Conservation (phyloP, 1,284 basidiomycete genomes). For the Ganoderma sinense region DNA sequence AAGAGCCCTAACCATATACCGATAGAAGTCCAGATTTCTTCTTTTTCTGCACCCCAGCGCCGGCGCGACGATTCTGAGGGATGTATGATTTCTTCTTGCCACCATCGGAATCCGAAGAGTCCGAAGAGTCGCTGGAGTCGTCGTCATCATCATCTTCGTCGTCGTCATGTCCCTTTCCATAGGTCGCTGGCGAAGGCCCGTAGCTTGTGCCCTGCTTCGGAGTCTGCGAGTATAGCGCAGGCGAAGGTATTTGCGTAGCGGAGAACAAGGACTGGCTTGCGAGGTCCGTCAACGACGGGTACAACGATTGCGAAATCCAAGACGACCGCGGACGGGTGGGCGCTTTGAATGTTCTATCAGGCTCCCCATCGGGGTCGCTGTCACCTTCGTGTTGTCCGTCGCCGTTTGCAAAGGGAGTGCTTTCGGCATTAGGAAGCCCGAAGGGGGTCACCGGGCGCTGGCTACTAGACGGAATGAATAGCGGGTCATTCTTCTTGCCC, state of each 20-base stretch:
- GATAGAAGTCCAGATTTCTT: conserved; percentile 30
- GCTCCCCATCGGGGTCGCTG: conserved; percentile 40
- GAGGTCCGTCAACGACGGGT: conserved; percentile 61
- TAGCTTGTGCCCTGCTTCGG: conserved; percentile 35
- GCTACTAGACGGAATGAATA: conserved; percentile 43
- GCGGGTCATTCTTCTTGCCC: conserved; percentile 27
- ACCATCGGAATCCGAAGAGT: conserved; percentile 50
- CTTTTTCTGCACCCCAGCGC: conserved; percentile 43
- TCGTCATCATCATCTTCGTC: conserved; percentile 42
- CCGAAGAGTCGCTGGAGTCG: conserved; percentile 40
- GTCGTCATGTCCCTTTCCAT: conserved; percentile 35
- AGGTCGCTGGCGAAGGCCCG: conserved; percentile 34
- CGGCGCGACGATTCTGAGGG: conserved; percentile 62
- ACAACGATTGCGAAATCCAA: conserved; percentile 39
- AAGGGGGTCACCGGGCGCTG: conserved; percentile 34
- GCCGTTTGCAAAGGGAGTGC: conserved; percentile 17
- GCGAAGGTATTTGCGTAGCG: conserved; percentile 28
- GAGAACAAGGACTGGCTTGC: conserved; percentile 54
- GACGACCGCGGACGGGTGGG: conserved; percentile 31
- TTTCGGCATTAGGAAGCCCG: conserved; percentile 21
- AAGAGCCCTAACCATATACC: not conserved
- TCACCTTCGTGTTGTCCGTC: conserved; percentile 45
- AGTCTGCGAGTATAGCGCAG: conserved; percentile 41
- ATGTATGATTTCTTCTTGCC: conserved; percentile 55
- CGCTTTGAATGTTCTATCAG: conserved; percentile 38